phyloP scores from a whole-genome alignment of 2,329 filamentous ascomycete genomes.

The Pseudogymnoascus sp. region DNA sequence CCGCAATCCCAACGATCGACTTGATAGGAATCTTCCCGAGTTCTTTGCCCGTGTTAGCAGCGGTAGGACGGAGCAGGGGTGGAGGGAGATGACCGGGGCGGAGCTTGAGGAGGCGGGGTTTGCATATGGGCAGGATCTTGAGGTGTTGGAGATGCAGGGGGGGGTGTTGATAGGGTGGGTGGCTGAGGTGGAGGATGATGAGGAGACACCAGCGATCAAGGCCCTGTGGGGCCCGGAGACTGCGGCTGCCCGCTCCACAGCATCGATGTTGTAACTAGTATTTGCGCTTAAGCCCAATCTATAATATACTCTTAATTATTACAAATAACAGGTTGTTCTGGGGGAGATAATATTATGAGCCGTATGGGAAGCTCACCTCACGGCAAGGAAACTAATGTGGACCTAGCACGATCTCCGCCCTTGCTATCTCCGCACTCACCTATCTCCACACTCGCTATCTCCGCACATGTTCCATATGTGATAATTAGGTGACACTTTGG shows the following conservation, averaged over 20 bases:
- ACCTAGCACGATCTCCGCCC: conserved; percentile 18
- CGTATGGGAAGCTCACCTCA: not conserved
- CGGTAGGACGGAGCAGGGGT: not conserved
- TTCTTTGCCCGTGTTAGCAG: not conserved
- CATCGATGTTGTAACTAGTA: not conserved
- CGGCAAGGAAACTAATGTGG: not conserved
- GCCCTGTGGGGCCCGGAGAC: not conserved
- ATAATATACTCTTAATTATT: not conserved
- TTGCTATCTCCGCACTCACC: conserved; percentile 14
- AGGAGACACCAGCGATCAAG: not conserved
- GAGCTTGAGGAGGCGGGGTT: not conserved
- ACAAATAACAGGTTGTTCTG: not conserved
- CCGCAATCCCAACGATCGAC: not conserved
- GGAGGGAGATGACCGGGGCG: not conserved
- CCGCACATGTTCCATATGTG: conserved; percentile 14
- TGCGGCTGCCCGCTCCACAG: not conserved
- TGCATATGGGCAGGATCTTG: not conserved
- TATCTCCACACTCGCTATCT: conserved; percentile 12
- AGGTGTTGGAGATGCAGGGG: not conserved
- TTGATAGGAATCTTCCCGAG: not conserved
- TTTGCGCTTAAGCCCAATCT: not conserved
- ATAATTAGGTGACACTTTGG: too few relatives aligned
- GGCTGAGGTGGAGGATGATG: not conserved
- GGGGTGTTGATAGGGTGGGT: not conserved
- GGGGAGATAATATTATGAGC: not conserved